phyloP scores from a whole-genome alignment of 768 basidiomycete species.

The Mycena amicta region DNA sequence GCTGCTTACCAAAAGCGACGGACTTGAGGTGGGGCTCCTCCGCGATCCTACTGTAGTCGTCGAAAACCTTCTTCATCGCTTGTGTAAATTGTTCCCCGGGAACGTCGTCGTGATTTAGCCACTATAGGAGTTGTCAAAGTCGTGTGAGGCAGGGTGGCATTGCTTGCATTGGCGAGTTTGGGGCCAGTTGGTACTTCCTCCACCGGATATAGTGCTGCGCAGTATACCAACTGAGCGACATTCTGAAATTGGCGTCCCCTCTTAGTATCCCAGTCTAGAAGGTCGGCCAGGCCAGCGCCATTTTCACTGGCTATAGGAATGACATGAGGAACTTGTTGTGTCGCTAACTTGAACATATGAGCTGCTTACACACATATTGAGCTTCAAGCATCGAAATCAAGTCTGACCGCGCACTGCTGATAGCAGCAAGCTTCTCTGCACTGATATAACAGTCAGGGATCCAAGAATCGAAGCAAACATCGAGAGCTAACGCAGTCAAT shows the following conservation, averaged over 20 bases:
- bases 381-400: slow-evolving; percentile 42
- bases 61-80: slow-evolving; percentile 55
- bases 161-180: slow-evolving; percentile 50
- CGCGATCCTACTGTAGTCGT: slow-evolving; percentile 58
- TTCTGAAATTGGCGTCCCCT: slow-evolving; percentile 80
- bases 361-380: slow-evolving; percentile 4
- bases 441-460: not conserved
- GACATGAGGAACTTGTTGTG: too few relatives aligned
- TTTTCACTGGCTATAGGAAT: slow-evolving; percentile 24
- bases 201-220: slow-evolving; percentile 57
- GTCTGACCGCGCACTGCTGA: slow-evolving; percentile 64
- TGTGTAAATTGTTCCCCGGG: slow-evolving; percentile 54
- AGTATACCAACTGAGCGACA: slow-evolving; percentile 69
- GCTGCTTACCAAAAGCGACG: slow-evolving; percentile 51
- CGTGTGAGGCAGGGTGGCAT: slow-evolving; percentile 35
- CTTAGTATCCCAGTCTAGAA: slow-evolving; percentile 63
- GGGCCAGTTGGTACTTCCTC: slow-evolving; percentile 52
- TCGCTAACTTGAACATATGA: too few relatives aligned
- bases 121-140: slow-evolving; percentile 22
- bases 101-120: slow-evolving; percentile 43
- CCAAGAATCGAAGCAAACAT: not conserved
- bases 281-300: slow-evolving; percentile 58
- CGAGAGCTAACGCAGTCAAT: slow-evolving; percentile 53
- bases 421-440: slow-evolving; percentile 78
- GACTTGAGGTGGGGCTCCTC: slow-evolving; percentile 36